phyloP scores from a whole-genome alignment of 805 yeast species.

The Ogataea kodamae region DNA sequence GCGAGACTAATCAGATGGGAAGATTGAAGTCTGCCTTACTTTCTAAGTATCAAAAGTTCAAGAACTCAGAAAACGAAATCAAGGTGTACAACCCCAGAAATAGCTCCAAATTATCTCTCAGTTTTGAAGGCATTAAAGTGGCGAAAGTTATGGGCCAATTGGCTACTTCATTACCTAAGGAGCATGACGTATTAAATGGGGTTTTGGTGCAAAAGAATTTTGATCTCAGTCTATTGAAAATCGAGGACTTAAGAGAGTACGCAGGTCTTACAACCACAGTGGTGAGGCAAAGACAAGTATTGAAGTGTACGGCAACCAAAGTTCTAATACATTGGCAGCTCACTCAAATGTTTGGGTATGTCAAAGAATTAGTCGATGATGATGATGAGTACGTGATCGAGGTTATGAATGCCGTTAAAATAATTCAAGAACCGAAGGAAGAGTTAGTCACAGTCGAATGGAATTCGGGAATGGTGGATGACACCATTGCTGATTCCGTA shows the following conservation, averaged over 20 bases:
- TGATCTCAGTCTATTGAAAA: constrained; percentile 75
- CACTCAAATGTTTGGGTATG: constrained; percentile 90
- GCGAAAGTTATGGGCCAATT: constrained; percentile 66
- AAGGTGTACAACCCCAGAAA: constrained; percentile 90
- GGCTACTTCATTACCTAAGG: constrained; percentile 43
- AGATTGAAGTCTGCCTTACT: constrained; percentile 87
- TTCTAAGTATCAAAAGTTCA: constrained; percentile 77
- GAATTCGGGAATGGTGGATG: constrained; percentile 86
- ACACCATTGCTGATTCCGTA: constrained; percentile 90
- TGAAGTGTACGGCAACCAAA: constrained; percentile 76
- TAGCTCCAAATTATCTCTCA: constrained; percentile 72
- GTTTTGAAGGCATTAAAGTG: constrained; percentile 77
- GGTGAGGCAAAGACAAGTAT: constrained; percentile 75
- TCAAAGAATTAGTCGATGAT: constrained; percentile 60
- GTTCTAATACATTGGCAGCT: constrained; percentile 85
- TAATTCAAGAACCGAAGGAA: constrained; percentile 44
- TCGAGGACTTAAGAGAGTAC: constrained; percentile 84
- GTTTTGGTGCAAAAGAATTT: constrained; percentile 89
- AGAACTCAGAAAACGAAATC: constrained; percentile 85
- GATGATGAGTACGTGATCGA: constrained; percentile 45
- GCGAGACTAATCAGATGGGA: constrained; percentile 98
- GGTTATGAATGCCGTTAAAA: constrained; percentile 63
- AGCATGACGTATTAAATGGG: constrained; percentile 58
- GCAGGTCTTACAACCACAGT: constrained; percentile 83
- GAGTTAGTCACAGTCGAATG: constrained; percentile 70